A percentile compares a stretch with the other conserved stretches of the same genome.
Evolutionary conservation across 2,329 filamentous ascomycete species (phyloP).

Genomic region (Penicillium sp.): DNA sequence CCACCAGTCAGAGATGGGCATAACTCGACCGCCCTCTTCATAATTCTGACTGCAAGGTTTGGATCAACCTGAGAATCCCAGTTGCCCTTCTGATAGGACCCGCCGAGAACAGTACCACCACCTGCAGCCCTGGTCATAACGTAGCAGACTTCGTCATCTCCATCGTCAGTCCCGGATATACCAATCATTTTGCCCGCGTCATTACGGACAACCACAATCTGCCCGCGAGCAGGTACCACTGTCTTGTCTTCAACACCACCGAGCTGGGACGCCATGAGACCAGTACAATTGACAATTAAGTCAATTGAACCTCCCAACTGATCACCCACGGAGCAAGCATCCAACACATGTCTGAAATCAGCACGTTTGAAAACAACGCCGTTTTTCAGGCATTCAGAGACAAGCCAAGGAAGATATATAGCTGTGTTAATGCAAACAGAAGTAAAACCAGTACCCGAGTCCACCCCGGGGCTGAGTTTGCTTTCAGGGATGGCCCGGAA

Average conservation of each 20-base stretch:
- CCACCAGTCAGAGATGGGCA: slow-evolving; percentile 45
- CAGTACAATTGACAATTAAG: slow-evolving; percentile 80
- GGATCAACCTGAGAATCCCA: slow-evolving; percentile 78
- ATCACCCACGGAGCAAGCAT: slow-evolving; percentile 53
- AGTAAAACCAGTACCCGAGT: slow-evolving; percentile 72
- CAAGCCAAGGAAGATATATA: slow-evolving; percentile 82
- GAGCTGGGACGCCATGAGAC: slow-evolving; percentile 69
- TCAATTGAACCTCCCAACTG: slow-evolving; percentile 49
- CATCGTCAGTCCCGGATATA: slow-evolving; percentile 71
- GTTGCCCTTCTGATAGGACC: slow-evolving; percentile 72
- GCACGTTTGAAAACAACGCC: slow-evolving; percentile 68
- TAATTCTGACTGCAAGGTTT: slow-evolving; percentile 73
- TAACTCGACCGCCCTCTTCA: slow-evolving; percentile 59
- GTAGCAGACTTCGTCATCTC: slow-evolving; percentile 69
- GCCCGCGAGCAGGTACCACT: slow-evolving; percentile 74
- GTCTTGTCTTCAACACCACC: slow-evolving; percentile 75
- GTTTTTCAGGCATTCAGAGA: slow-evolving; percentile 73
- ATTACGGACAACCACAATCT: slow-evolving; percentile 79
- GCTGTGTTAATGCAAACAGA: slow-evolving; percentile 88
- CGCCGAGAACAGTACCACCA: slow-evolving; percentile 81
- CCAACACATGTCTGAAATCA: slow-evolving; percentile 66
- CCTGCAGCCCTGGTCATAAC: slow-evolving; percentile 72
- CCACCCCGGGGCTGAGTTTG: slow-evolving; percentile 64
- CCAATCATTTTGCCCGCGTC: slow-evolving; percentile 67
- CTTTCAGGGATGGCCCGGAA: slow-evolving; percentile 60